These are phyloP conservation scores for Vaccinium darrowii DNA, from an alignment of 148 eudicot genomes.

Conservation along the genomic window DNA sequence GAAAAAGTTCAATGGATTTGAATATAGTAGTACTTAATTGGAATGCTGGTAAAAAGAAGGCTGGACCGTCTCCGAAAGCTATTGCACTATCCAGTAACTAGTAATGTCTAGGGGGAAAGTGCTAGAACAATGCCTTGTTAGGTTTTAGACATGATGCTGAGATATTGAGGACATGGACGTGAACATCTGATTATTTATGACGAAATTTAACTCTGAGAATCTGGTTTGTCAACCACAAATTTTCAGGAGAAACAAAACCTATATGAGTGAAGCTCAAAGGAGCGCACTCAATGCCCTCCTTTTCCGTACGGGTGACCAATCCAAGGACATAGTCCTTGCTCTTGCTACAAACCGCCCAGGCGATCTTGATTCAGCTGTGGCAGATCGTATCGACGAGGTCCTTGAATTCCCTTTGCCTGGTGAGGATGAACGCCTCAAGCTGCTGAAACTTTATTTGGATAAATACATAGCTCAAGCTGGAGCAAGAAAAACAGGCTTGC, in stretches of 20 bases:
- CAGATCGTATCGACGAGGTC: constrained; percentile 96
- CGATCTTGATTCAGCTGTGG: constrained; percentile 96
- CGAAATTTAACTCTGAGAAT: background rate
- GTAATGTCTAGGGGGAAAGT: background rate
- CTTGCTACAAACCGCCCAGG: constrained; percentile 98
- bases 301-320: constrained; percentile 96
- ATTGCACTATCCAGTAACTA: background rate
- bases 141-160: background rate
- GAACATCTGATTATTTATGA: background rate
- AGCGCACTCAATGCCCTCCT: constrained; percentile 97
- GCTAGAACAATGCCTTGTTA: background rate
- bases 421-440: constrained; percentile 81
- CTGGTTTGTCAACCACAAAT: constrained; percentile 10
- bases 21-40: background rate
- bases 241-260: constrained; percentile 90
- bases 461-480: constrained; percentile 92
- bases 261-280: constrained; percentile 99
- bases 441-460: constrained; percentile 78
- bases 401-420: constrained; percentile 96
- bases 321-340: constrained; percentile 95
- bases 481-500: constrained; percentile 58
- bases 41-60: background rate
- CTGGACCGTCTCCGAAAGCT: background rate
- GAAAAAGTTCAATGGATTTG: background rate
- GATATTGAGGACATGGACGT: background rate